Conservation (phyloP, 139 green algal genomes). For the Coelastrella sp. region DNA sequence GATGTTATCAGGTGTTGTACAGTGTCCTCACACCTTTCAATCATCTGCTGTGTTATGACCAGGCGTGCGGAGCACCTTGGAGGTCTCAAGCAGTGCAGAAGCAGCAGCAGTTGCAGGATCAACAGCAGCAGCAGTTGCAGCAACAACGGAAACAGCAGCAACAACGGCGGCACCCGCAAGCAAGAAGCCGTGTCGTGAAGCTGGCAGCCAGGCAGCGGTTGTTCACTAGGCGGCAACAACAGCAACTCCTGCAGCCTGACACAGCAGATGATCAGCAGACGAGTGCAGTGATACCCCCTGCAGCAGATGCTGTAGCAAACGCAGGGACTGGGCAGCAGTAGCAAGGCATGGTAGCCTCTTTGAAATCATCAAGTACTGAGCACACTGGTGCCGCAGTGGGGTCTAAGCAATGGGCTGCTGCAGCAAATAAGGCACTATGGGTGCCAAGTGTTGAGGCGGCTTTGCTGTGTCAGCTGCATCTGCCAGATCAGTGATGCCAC, state of each 20-base stretch:
- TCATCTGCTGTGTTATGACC: background rate
- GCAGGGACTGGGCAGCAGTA: background rate
- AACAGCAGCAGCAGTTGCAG: background rate
- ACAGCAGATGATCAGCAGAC: background rate
- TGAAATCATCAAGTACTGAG: too few relatives aligned
- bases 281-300: background rate
- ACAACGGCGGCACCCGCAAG: background rate
- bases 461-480: background rate
- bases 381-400: too few relatives aligned
- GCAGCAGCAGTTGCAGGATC: conserved; percentile 18
- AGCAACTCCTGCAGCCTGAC: background rate
- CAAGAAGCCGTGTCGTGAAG: background rate
- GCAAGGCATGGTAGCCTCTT: too few relatives aligned
- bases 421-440: too few relatives aligned
- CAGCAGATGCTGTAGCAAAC: background rate
- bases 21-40: background rate
- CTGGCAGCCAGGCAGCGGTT: background rate
- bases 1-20: too few relatives aligned
- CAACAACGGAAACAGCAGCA: background rate
- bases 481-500: too few relatives aligned
- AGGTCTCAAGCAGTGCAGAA: background rate
- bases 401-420: too few relatives aligned
- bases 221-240: background rate
- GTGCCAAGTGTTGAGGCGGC: background rate
- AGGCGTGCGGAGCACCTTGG: background rate